Evolutionary conservation across 352 stramenopile species (phyloP), one percentile per base, ranked within the genome.

Genomic region (Globisporangium paddicum): DNA sequence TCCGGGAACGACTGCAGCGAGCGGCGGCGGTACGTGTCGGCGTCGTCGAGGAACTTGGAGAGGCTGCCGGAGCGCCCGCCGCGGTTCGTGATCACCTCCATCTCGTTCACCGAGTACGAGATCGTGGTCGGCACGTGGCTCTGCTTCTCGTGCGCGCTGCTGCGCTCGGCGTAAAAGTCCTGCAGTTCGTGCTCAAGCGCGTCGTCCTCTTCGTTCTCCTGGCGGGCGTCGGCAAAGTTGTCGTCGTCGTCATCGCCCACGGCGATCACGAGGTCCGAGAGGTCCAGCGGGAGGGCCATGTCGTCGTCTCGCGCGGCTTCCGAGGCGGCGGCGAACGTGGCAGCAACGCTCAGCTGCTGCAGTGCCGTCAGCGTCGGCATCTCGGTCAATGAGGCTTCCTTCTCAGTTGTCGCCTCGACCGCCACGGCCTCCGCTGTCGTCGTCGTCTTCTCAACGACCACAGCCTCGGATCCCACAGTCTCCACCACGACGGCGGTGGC

Each of bases 41-140:
- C 71, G 42, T 92, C 82, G 51, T 93, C 81, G 19, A 93, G 57
- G 53, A 93, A 93, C 59, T 90, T 90, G 59, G 83, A 93, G 45
- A 93, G 35, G 54, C 77, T 89, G 34, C 83, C 83, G 0, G 80
- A 75, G 35, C 83, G 77, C 28, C 79, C 77, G 30, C 73, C 79
- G 56, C 82, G 78, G 66, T 88, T 92, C 7, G 82, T 89, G 48
- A 90, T 82, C 34, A 90, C 80, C 49, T 92, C 82, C 79, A 92
- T 92, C 60, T 92, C 82, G 64, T 92, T 90, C 44, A 92, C 73
- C 0, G 78, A 86, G 62, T 89, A 92, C 46, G 66, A 86, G 60
- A 92, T 82, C 3, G 82, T 89, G 1, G 78, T 65, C 8, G 77
- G 75, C 1, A 88, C 75, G n/a, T 49, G 45, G 5, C 28, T 50